Percentiles rank a stretch among this genome's conserved stretches.
phyloP scores from a whole-genome alignment of 139 green algal genomes.

The Closterium sp. region DNA sequence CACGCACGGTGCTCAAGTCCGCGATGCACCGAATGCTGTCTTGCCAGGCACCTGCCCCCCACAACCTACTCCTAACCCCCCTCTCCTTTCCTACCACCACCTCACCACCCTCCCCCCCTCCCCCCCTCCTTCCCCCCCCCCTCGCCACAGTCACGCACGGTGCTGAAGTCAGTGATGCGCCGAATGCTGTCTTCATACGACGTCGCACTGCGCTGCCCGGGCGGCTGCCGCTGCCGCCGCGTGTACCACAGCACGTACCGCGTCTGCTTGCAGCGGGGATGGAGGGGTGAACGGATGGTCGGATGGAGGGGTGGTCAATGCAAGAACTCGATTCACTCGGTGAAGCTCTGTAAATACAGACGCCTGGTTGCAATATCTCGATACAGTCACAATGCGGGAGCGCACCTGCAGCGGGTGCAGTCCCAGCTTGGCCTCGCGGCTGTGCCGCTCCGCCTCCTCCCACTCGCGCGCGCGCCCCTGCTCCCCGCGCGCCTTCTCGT shows the following conservation, averaged over 20 bases:
- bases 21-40: conserved; percentile 31
- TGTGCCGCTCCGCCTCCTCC: conserved; percentile 32
- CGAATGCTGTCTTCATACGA: conserved; percentile 47
- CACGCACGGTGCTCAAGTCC: conserved; percentile 39
- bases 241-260: conserved; percentile 48
- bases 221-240: conserved; percentile 1
- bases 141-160: conserved; percentile 11
- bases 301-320: no score
- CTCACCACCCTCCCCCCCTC: no score
- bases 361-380: not conserved
- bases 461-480: conserved; percentile 24
- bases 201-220: conserved; percentile 5
- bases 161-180: conserved; percentile 39
- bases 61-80: no score
- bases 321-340: no score
- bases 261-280: conserved; percentile 7
- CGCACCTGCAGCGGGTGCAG: conserved; percentile 40
- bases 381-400: not conserved
- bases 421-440: conserved; percentile 17
- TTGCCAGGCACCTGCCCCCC: no score
- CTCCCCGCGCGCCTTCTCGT: not conserved
- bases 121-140: not conserved
- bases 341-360: no score
- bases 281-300: not conserved
- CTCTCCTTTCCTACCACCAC: no score